These are phyloP conservation scores for Talaromyces sp. DNA, from an alignment of 2,329 filamentous ascomycete species.

Conservation along the genomic window DNA sequence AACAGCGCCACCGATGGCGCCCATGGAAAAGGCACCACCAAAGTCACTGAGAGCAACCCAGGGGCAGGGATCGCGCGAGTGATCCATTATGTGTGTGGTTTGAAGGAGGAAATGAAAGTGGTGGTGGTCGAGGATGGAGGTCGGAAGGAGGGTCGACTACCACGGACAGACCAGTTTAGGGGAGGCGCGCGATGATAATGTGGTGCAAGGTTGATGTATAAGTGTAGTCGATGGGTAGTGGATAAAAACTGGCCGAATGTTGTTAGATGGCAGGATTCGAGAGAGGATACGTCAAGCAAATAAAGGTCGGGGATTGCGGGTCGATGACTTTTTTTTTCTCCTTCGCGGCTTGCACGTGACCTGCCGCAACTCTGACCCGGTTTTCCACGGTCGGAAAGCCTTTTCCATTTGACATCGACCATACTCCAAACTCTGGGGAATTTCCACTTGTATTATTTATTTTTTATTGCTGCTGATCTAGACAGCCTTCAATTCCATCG, in stretches of 20 bases:
- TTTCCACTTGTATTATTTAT: background rate
- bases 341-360: background rate
- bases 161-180: background rate
- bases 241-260: background rate
- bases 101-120: background rate
- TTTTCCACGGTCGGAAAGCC: slow-evolving; percentile 1
- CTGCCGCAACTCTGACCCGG: background rate
- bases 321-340: slow-evolving; percentile 9
- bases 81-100: slow-evolving; percentile 15
- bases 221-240: no score
- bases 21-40: slow-evolving; percentile 95
- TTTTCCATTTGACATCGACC: background rate
- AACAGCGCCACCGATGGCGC: slow-evolving; percentile 75
- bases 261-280: background rate
- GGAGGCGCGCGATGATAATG: background rate
- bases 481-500: background rate
- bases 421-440: background rate
- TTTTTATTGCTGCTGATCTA: background rate
- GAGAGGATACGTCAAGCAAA: slow-evolving; percentile 1
- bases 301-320: background rate
- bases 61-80: slow-evolving; percentile 19
- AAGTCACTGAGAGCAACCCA: slow-evolving; percentile 92
- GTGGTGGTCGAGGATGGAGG: background rate
- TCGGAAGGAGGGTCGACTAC: slow-evolving; percentile 1
- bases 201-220: background rate